Base-by-base conservation (phyloP, 2,329 filamentous ascomycete species). In the Sporothrix protearum region DNA sequence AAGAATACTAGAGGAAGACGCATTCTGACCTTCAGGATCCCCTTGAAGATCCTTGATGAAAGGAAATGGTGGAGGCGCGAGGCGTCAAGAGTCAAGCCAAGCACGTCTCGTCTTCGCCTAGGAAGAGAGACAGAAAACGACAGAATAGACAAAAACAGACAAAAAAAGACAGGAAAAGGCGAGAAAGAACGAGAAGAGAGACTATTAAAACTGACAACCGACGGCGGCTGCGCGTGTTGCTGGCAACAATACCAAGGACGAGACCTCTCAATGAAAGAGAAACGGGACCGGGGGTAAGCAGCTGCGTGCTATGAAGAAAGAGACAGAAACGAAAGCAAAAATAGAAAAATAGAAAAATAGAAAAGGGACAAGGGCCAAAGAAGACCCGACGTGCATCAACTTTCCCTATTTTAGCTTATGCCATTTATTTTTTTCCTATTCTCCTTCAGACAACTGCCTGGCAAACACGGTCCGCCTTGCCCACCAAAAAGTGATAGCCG, bases 171-270 rank as follows among this genome's bases (percentile, higher is more conserved):
- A n/a, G n/a, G n/a, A n/a, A n/a, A n/a, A n/a, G n/a, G n/a, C 19
- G 28, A 2, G 25, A 14, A 28, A 28, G n/a, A 22, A 28, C 25
- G 25, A 16, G 42, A 42, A 12, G 19, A 39, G 57, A 61, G 30
- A 61, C 42, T 49, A 49, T 66, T n/a, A 22, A 8, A 57, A 55
- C 12, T 57, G 66, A 68, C 5, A 68, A 68, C 49, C 22, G 51
- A 69, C 33, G n/a, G 53, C 28, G 42, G 67, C 14, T 8, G 67
- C 53, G 28, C 22, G 22, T 30, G 19, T 16, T 22, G 16, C 36
- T 55, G 28, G 30, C 66, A 53, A 69, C 67, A 69, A 69, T 69
- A 69, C n/a, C 67, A 69, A 69, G 36, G 51, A 16, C 51, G 51
- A 30, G 49, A 7, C 39, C 2, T 19, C 10, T 66, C 57, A 66